Evolutionary conservation across 495 filamentous ascomycete species (phyloP).

Genomic region (Poronia punctata): DNA sequence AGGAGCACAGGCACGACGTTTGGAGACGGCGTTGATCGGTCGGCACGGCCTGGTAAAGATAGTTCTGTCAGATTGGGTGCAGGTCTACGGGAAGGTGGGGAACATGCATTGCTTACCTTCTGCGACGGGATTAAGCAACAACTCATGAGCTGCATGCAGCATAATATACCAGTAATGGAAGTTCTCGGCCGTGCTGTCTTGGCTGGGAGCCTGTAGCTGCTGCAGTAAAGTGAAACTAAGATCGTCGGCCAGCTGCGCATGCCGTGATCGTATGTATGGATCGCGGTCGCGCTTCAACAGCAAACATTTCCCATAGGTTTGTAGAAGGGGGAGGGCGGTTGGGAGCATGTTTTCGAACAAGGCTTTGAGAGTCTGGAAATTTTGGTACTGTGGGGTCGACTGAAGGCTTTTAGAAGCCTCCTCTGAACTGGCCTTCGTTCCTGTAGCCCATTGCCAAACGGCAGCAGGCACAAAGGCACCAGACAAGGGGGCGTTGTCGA

Average conservation of each 20-base stretch:
- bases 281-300: conserved; percentile 65
- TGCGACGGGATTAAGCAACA: conserved; percentile 49
- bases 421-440: conserved; percentile 4
- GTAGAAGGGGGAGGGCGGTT: conserved; percentile 68
- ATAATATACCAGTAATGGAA: conserved; percentile 78
- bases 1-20: conserved; percentile 74
- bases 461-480: conserved; percentile 13
- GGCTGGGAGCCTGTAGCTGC: conserved; percentile 44
- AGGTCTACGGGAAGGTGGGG: conserved; percentile 3
- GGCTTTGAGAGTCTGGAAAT: conserved; percentile 66
- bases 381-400: conserved; percentile 54
- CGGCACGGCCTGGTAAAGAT: conserved; percentile 15
- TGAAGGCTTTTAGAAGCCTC: conserved; percentile 30
- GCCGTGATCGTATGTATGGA: conserved; percentile 55
- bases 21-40: conserved; percentile 31
- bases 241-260: conserved; percentile 65
- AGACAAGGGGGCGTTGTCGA: conserved; percentile 17
- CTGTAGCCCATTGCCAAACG: conserved; percentile 18
- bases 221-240: conserved; percentile 64
- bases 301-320: conserved; percentile 70
- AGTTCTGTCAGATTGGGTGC: conserved; percentile 7
- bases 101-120: conserved; percentile 49
- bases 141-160: conserved; percentile 65
- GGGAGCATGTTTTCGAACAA: conserved; percentile 68
- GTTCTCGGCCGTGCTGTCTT: conserved; percentile 29